Evolutionary conservation across 1,284 basidiomycete species (phyloP).

Genomic region (Wolfiporia cocos): DNA sequence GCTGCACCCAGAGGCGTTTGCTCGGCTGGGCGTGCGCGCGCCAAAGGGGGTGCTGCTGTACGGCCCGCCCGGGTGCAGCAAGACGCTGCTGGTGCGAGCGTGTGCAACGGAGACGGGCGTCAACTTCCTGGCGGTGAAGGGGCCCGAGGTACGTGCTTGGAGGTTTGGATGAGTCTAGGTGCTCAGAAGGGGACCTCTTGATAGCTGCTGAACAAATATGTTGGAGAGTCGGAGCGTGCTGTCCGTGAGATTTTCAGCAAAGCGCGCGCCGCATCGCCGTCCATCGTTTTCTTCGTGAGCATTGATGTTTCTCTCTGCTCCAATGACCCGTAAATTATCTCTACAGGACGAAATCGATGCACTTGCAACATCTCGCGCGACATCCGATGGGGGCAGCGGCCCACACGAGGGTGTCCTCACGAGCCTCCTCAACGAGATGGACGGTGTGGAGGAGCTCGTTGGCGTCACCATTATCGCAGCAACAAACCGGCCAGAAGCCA

Average conservation of each 20-base stretch:
- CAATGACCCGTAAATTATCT: background rate
- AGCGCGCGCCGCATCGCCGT: conserved; percentile 89
- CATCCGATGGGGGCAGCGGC: conserved; percentile 48
- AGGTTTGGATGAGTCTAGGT: conserved; percentile 3
- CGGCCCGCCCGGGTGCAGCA: conserved; percentile 96
- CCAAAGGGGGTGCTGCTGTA: conserved; percentile 92
- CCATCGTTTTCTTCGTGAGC: conserved; percentile 93
- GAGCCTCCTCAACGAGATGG: conserved; percentile 96
- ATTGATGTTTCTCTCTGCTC: background rate
- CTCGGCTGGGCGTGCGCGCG: conserved; percentile 81
- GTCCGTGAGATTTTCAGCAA: conserved; percentile 95
- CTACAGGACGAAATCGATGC: conserved; percentile 95
- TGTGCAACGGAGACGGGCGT: conserved; percentile 93
- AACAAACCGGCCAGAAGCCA: conserved; percentile 91
- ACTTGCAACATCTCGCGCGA: conserved; percentile 74
- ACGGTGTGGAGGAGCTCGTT: conserved; percentile 90
- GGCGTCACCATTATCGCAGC: conserved; percentile 95
- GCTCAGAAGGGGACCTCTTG: background rate
- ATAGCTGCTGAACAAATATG: conserved; percentile 92
- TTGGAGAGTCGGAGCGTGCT: conserved; percentile 94
- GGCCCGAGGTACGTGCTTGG: conserved; percentile 71
- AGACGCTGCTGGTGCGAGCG: conserved; percentile 92
- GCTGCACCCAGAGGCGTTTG: conserved; percentile 80
- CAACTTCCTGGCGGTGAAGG: conserved; percentile 98
- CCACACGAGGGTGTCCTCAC: conserved; percentile 89